Base-by-base conservation (phyloP, 129 eudicot species). In the carrot (Daucus carota) region DNA sequence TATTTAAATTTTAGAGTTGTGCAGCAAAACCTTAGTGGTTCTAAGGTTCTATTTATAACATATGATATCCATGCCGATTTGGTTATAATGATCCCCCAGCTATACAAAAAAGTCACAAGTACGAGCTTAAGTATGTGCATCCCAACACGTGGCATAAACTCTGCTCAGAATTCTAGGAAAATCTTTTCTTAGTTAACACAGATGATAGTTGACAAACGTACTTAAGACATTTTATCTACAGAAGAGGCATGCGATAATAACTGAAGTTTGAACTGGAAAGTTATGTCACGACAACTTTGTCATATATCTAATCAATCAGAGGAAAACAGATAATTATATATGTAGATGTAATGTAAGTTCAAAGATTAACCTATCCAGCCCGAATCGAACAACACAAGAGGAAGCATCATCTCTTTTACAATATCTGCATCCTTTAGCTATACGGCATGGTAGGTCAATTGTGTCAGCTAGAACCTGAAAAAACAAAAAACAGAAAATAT, bases 301-400 rank as follows among this genome's bases (percentile, higher is more conserved):
- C n/a, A n/a, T 52, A 7, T 20, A 20, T 52, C 28, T 22, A 52
- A 22, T 52, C 62, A 52, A 22, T 7, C 0, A 2, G 11, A 20
- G 62, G 3, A n/a, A 54, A 52, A 22, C 12, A 54, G 62, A 57
- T n/a, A 10, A 9, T 9, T 24, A n/a, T 57, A 57, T 57, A 57
- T 24, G 9, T 57, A 3, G 31, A 13, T 59, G 43, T 29, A 50
- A 81, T 22, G 74, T 28, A 28, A 57, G n/a, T 59, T 10, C 1
- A 22, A 78, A 34, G 36, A 62, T 57, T 67, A 76, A 89, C 96
- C 88, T 90, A 74, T 90, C 90, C 71, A 44, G 71, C 43, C 87
- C 98, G 80, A 85, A 85, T 40, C 93, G 91, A 78, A 90, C 97
- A 67, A 92, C 90, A 75, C 96, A 92, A 57, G 97, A 92, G 26